Percentiles rank a stretch among this genome's conserved stretches.
Evolutionary conservation across 2,329 filamentous ascomycete species (phyloP).

Genomic region (Alternaria angustiovoidea): DNA sequence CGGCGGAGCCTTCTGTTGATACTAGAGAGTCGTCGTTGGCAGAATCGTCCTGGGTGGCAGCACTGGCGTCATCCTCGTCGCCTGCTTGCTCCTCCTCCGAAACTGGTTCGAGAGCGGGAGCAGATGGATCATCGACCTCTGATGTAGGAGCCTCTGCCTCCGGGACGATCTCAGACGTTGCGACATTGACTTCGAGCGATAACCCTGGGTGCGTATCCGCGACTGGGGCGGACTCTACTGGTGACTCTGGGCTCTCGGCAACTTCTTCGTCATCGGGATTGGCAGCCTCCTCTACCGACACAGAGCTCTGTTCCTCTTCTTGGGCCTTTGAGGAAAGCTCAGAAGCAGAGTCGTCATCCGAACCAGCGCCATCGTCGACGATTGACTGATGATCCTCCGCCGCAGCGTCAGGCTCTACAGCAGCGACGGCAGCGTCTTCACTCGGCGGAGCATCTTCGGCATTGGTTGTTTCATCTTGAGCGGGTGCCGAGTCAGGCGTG

Average conservation of each 20-base stretch:
- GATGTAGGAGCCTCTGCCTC: neutral
- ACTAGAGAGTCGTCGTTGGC: conserved; percentile 2
- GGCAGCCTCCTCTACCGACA: conserved; percentile 1
- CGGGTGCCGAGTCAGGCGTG: conserved; percentile 3
- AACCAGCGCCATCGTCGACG: neutral
- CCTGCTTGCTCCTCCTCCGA: neutral
- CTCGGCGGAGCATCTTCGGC: neutral
- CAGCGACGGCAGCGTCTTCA: neutral
- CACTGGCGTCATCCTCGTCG: neutral
- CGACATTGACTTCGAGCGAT: conserved; percentile 5
- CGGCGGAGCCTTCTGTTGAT: conserved; percentile 10
- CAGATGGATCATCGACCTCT: conserved; percentile 4
- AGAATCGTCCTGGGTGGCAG: neutral
- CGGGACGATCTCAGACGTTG: conserved; percentile 5
- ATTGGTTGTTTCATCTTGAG: conserved; percentile 7
- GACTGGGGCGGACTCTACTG: neutral
- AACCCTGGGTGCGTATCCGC: conserved; percentile 1
- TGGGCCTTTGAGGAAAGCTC: conserved; percentile 1
- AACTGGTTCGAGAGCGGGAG: neutral
- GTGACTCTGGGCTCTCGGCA: neutral
- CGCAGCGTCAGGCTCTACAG: conserved; percentile 8
- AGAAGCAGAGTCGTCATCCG: conserved; percentile 4
- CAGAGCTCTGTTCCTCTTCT: conserved; percentile 4
- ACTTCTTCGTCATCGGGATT: conserved; percentile 3
- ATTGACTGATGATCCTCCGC: neutral